These are phyloP conservation scores for Saccharomyces eubayanus DNA, from an alignment of 805 yeast genomes.

Conservation along the genomic window DNA sequence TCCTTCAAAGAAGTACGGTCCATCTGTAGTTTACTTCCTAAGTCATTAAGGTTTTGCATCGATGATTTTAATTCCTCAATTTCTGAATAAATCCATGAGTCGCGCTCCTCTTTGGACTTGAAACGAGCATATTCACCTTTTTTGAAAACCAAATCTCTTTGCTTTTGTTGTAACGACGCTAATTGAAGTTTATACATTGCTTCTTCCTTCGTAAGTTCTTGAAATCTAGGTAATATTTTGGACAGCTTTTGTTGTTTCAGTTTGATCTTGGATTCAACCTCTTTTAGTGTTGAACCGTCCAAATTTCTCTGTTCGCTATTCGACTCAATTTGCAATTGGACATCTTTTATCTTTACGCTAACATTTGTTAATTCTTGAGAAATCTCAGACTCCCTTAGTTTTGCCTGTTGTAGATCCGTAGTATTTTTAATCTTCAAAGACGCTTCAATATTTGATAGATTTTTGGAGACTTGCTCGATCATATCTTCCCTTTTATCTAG, in stretches of 20 bases:
- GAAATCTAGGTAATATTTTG: constrained; percentile 36
- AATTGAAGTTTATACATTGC: constrained; percentile 33
- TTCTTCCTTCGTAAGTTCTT: constrained; percentile 36
- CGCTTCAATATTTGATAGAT: constrained; percentile 41
- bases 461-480: constrained; percentile 38
- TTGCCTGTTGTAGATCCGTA: constrained; percentile 50
- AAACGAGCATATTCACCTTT: constrained; percentile 64
- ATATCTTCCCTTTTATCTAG: constrained; percentile 53
- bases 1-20: constrained; percentile 1
- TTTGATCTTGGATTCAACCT: constrained; percentile 26
- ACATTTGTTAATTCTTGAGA: constrained; percentile 42
- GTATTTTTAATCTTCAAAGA: constrained; percentile 40
- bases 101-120: constrained; percentile 46
- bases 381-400: constrained; percentile 42
- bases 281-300: constrained; percentile 21
- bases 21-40: constrained; percentile 14
- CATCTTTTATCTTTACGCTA: constrained; percentile 39
- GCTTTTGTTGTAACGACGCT: constrained; percentile 39
- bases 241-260: constrained; percentile 34
- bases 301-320: constrained; percentile 28
- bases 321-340: constrained; percentile 31
- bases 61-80: constrained; percentile 33
- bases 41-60: constrained; percentile 20
- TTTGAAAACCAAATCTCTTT: constrained; percentile 57
- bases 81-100: constrained; percentile 55